phyloP scores from a whole-genome alignment of 805 yeast genomes.

The Pichia phayaonensis region DNA sequence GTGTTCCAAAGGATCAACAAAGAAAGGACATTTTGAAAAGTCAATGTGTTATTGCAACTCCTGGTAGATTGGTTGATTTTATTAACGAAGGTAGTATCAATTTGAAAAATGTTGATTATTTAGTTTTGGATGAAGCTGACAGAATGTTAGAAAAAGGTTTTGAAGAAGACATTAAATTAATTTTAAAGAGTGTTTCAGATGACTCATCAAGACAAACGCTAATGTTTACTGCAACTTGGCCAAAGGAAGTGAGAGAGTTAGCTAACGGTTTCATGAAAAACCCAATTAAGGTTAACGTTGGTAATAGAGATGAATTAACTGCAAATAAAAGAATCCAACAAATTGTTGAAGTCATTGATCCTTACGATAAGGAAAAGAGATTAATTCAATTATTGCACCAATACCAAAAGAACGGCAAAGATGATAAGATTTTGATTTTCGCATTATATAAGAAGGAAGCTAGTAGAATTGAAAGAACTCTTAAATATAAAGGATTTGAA shows the following conservation, averaged over 20 bases:
- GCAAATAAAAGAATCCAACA: constrained; percentile 95
- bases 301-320: constrained; percentile 86
- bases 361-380: constrained; percentile 68
- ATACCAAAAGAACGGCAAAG: constrained; percentile 53
- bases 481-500: constrained; percentile 63
- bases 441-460: constrained; percentile 98
- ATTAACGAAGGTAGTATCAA: constrained; percentile 80
- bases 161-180: constrained; percentile 88
- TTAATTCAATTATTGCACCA: constrained; percentile 63
- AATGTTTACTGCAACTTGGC: constrained; percentile 99
- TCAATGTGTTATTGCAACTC: constrained; percentile 89
- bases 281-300: constrained; percentile 89
- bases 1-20: constrained; percentile 94
- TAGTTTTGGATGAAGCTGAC: constrained; percentile 96
- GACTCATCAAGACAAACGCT: constrained; percentile 66
- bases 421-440: constrained; percentile 84
- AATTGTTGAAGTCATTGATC: constrained; percentile 87
- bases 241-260: constrained; percentile 92
- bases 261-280: constrained; percentile 75
- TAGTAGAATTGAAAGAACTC: constrained; percentile 71
- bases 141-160: constrained; percentile 98
- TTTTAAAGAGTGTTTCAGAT: constrained; percentile 50
- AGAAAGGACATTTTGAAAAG: constrained; percentile 57
- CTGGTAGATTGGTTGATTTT: constrained; percentile 93
- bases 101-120: constrained; percentile 58